Evolutionary conservation across 2,329 filamentous ascomycete species (phyloP), one percentile per base, ranked within the genome.

Genomic region (Monosporascus sp.): DNA sequence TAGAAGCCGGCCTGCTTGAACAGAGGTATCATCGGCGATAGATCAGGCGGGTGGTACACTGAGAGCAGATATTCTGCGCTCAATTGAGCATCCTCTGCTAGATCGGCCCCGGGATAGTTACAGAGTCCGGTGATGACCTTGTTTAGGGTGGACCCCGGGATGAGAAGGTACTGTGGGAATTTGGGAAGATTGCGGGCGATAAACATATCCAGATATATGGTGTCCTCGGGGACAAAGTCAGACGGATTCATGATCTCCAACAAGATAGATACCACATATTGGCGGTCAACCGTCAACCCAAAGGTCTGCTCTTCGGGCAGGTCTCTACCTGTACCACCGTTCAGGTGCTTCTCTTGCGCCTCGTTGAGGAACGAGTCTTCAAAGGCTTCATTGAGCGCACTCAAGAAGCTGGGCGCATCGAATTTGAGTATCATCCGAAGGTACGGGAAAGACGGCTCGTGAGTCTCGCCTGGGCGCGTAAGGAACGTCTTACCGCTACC

Each of bases 161-260:
- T 83, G 11, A 97, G 81, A 49, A 99, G 86, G 65, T 97, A 97
- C 67, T 97, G 93, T 1, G 92, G 91, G 65, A 96, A 99, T 69
- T 99, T 99, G 3, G 95, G 90, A 49, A 99, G 75, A 67, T 96
- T 99, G 52, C 94, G 85, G 19, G 94, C 93, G 66, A 99, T 88
- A 66, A 99, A 99, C 91, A 99, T 99, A 71, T 99, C 91, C 45
- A 99, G 81, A 70, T 96, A 99, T 52, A 99, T 90, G 14, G 89
- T 92, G 66, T 97, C 91, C 56, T 88, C 84, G 0, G 85, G 72
- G 1, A 85, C 82, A 70, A 96, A 97, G 47, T 89, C 84, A 4
- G 80, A 76, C 1, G 84, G 75, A 49, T 86, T 88, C 90, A 99
- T 96, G 27, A 97, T 87, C 68, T 96, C 91, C 11, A 96, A 79